Evolutionary conservation across 768 basidiomycete genomes (phyloP).

Genomic region (Crassisporium funariophilum): DNA sequence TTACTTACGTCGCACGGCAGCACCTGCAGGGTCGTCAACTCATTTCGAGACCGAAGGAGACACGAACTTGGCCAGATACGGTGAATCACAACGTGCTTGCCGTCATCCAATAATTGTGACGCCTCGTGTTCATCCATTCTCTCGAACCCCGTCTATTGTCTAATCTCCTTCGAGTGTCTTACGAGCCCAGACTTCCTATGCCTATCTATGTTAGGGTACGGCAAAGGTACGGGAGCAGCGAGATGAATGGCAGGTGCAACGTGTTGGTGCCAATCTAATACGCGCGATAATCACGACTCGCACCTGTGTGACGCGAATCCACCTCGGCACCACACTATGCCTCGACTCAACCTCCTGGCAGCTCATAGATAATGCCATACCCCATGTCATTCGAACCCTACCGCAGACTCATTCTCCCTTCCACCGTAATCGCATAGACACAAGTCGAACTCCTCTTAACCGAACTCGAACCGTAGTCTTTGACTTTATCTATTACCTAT

Average conservation of each 20-base stretch:
- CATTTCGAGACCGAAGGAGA: background rate
- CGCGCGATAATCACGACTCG: conserved; percentile 18
- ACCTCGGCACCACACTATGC: conserved; percentile 22
- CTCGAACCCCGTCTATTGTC: conserved; percentile 1
- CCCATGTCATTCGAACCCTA: conserved; percentile 17
- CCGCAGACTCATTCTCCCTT: conserved; percentile 18
- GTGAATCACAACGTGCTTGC: conserved; percentile 13
- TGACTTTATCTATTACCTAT: conserved; percentile 2
- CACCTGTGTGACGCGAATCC: conserved; percentile 6
- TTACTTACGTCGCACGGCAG: background rate
- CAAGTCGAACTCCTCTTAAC: conserved; percentile 6
- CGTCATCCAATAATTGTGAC: conserved; percentile 7
- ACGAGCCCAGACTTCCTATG: background rate
- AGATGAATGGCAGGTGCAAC: conserved; percentile 9
- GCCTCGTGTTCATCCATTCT: conserved; percentile 9
- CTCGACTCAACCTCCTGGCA: conserved; percentile 50
- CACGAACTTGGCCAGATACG: too few species aligned
- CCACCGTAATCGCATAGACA: conserved; percentile 13
- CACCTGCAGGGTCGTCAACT: background rate
- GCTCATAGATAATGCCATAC: conserved; percentile 36
- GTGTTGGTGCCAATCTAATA: conserved; percentile 13
- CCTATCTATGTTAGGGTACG: background rate
- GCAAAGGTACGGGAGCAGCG: background rate
- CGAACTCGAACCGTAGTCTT: conserved; percentile 18
- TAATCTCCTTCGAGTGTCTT: conserved; percentile 11